Conservation (phyloP, 164 flowering plant species). For the Macadamia tetraphylla region DNA sequence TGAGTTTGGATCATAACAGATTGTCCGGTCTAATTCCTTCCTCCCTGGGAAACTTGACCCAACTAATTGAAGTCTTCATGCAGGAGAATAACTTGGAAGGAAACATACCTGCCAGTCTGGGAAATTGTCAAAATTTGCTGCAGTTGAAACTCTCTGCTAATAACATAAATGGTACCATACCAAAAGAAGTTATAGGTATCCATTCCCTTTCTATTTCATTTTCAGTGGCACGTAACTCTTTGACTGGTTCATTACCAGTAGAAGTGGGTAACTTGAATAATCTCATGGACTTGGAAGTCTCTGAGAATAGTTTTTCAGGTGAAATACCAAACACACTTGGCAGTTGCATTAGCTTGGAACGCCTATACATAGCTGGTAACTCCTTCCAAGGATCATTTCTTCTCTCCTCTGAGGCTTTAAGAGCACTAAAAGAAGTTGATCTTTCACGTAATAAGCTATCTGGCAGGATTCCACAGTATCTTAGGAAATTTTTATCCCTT, state of each 20-base stretch:
- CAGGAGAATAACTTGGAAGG: constrained; percentile 20
- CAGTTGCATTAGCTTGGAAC: constrained; percentile 17
- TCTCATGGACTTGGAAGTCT: constrained; percentile 14
- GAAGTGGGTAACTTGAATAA: constrained; percentile 24
- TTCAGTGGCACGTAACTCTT: constrained; percentile 15
- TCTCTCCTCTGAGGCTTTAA: constrained; percentile 6
- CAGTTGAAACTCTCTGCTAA: constrained; percentile 18
- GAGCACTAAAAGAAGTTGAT: constrained; percentile 18
- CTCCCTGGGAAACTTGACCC: constrained; percentile 25
- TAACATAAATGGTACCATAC: constrained; percentile 26
- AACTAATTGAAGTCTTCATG: constrained; percentile 12
- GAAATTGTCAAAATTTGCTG: constrained; percentile 14
- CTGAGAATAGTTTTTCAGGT: constrained; percentile 26
- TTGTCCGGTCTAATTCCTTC: constrained; percentile 27
- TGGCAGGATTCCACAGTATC: constrained; percentile 5
- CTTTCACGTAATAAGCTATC: constrained; percentile 29
- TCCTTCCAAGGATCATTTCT: constrained; percentile 29
- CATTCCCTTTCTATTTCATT: constrained; percentile 16
- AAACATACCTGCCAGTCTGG: constrained; percentile 27
- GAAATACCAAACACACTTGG: constrained; percentile 21
- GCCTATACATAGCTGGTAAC: constrained; percentile 19
- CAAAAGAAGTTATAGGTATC: constrained; percentile 18
- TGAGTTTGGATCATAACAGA: constrained; percentile 8
- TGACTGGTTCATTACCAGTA: constrained; percentile 25
- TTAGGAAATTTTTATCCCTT: too few species aligned